These are phyloP conservation scores for Exobasidium cylindrosporum DNA, from an alignment of 1,284 basidiomycete species.

Conservation along the genomic window DNA sequence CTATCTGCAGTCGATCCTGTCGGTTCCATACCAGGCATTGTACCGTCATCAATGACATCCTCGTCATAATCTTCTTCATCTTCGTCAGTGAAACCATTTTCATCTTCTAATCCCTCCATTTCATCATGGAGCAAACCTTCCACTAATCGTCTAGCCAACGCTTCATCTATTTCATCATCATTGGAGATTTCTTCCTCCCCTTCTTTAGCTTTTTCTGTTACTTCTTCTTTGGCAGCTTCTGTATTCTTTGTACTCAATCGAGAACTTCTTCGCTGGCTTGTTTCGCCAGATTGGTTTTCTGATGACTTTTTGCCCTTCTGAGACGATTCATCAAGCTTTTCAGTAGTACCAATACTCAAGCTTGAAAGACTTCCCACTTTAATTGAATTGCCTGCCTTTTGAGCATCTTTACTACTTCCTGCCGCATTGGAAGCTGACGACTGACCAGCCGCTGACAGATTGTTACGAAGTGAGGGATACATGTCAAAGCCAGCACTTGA, in stretches of 20 bases:
- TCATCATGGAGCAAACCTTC: slow-evolving; percentile 37
- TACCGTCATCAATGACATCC: slow-evolving; percentile 63
- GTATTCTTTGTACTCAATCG: neutral
- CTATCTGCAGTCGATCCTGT: slow-evolving; percentile 53
- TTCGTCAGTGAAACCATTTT: slow-evolving; percentile 33
- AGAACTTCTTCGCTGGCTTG: neutral
- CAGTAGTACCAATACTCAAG: too few species aligned
- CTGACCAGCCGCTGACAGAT: neutral
- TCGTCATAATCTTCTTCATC: slow-evolving; percentile 40
- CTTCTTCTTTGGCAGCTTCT: neutral
- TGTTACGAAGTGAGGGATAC: neutral
- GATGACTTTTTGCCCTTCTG: slow-evolving; percentile 10
- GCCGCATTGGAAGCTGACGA: slow-evolving; percentile 4
- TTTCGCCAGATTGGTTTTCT: neutral
- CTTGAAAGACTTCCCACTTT: too few species aligned
- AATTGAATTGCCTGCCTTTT: neutral
- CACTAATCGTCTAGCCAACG: slow-evolving; percentile 35
- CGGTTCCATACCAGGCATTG: slow-evolving; percentile 77
- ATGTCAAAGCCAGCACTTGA: slow-evolving; percentile 59
- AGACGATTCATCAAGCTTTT: slow-evolving; percentile 14
- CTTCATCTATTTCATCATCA: slow-evolving; percentile 26
- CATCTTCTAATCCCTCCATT: slow-evolving; percentile 29
- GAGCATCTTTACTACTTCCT: neutral
- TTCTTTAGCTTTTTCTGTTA: neutral
- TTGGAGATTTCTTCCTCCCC: neutral